Percentiles rank a stretch among this genome's conserved stretches.
Conservation (phyloP, 2,329 filamentous ascomycete genomes). For the Sporothrix phasma region DNA sequence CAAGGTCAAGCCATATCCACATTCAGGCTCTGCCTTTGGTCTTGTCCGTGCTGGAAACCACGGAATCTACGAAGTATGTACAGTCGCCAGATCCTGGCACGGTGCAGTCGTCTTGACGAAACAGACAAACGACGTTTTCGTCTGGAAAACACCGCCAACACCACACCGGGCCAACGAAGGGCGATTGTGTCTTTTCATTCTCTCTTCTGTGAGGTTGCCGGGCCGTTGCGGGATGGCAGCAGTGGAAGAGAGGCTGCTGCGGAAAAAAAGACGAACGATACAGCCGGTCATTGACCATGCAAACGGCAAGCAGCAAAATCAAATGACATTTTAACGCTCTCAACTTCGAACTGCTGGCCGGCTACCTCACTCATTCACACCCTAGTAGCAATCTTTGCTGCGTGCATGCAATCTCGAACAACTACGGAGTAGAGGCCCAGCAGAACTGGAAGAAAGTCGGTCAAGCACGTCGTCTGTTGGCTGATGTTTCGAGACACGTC, state of each 20-base stretch:
- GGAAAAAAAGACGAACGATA: neutral
- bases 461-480: neutral
- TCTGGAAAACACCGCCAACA: neutral
- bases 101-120: neutral
- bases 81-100: neutral
- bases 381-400: neutral
- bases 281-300: neutral
- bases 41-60: neutral
- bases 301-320: neutral
- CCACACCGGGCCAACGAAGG: neutral
- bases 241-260: neutral
- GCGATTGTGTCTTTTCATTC: neutral
- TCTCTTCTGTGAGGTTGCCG: neutral
- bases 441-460: too few relatives aligned
- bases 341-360: neutral
- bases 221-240: neutral
- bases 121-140: too few relatives aligned
- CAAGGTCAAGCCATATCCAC: neutral
- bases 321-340: neutral
- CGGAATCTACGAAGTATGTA: too few relatives aligned
- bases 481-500: neutral
- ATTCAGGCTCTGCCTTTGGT: neutral
- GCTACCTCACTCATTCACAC: neutral
- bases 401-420: conserved; percentile 1
- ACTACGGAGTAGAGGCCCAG: neutral